These are phyloP conservation scores for Chlorella sp. DNA, from an alignment of 139 green algal genomes.

Conservation along the genomic window DNA sequence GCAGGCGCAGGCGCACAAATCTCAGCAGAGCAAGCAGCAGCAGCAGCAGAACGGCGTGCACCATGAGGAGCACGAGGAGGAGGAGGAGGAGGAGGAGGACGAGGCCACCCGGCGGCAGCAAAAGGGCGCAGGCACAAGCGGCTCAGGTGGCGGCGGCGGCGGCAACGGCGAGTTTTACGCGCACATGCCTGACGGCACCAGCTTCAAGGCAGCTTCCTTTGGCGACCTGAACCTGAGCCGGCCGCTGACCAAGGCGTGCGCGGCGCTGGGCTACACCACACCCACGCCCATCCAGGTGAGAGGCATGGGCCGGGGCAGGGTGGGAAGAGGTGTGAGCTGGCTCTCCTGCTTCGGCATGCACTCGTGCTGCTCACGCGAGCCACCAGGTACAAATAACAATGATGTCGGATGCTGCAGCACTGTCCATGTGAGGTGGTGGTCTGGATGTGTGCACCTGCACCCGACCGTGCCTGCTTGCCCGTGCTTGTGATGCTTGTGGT, in stretches of 20 bases:
- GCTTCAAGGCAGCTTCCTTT: slow-evolving; percentile 71
- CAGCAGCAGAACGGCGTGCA: no score
- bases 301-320: background rate
- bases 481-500: no score
- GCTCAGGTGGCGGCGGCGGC: slow-evolving; percentile 1
- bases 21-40: slow-evolving; percentile 11
- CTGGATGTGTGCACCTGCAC: background rate
- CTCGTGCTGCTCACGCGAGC: background rate
- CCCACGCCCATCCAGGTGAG: slow-evolving; percentile 93
- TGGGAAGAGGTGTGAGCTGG: background rate
- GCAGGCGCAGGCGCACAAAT: background rate
- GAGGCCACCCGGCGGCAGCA: background rate
- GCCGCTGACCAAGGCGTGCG: slow-evolving; percentile 77
- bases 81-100: slow-evolving; percentile 3
- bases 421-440: no score
- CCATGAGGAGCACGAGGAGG: no score
- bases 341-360: slow-evolving; percentile 11
- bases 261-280: slow-evolving; percentile 78
- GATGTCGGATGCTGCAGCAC: no score
- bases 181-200: slow-evolving; percentile 45
- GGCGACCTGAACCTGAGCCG: slow-evolving; percentile 83
- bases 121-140: slow-evolving; percentile 6
- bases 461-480: background rate
- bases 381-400: no score
- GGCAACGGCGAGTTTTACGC: slow-evolving; percentile 42